A percentile compares a stretch with the other conserved stretches of the same genome.
Evolutionary conservation across 1,284 basidiomycete species (phyloP).

Genomic region (Baeospora myosura): DNA sequence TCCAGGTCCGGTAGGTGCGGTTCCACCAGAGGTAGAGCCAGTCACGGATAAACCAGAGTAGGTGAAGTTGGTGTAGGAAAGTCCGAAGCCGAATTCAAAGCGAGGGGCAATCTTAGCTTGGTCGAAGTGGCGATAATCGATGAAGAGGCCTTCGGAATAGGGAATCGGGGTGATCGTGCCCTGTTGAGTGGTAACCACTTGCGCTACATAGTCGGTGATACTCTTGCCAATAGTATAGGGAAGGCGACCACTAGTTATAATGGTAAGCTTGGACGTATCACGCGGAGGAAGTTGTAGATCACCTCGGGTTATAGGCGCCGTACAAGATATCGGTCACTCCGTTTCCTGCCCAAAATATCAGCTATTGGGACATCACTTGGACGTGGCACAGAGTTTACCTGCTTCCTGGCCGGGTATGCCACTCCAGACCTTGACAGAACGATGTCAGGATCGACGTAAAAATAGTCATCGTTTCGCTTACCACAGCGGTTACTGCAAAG

Average conservation of each 20-base stretch:
- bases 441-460: neutral
- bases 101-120: slow-evolving; percentile 47
- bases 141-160: slow-evolving; percentile 47
- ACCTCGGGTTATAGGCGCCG: slow-evolving; percentile 61
- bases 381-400: slow-evolving; percentile 24
- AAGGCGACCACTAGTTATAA: slow-evolving; percentile 35
- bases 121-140: slow-evolving; percentile 66
- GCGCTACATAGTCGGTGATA: slow-evolving; percentile 47
- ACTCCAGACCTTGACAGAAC: slow-evolving; percentile 36
- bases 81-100: slow-evolving; percentile 64
- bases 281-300: slow-evolving; percentile 33
- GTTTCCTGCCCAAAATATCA: slow-evolving; percentile 34
- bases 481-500: slow-evolving; percentile 41
- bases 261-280: slow-evolving; percentile 6
- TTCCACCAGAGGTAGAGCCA: slow-evolving; percentile 32
- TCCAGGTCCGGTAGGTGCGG: slow-evolving; percentile 32
- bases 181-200: slow-evolving; percentile 29
- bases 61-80: slow-evolving; percentile 63
- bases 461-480: slow-evolving; percentile 17
- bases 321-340: slow-evolving; percentile 55
- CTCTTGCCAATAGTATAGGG: slow-evolving; percentile 59
- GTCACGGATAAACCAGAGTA: slow-evolving; percentile 39
- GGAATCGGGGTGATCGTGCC: slow-evolving; percentile 27
- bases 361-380: neutral
- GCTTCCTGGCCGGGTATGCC: slow-evolving; percentile 68